phyloP scores from a whole-genome alignment of 495 filamentous ascomycete genomes.

The Pseudoneurospora amorphoporcata region DNA sequence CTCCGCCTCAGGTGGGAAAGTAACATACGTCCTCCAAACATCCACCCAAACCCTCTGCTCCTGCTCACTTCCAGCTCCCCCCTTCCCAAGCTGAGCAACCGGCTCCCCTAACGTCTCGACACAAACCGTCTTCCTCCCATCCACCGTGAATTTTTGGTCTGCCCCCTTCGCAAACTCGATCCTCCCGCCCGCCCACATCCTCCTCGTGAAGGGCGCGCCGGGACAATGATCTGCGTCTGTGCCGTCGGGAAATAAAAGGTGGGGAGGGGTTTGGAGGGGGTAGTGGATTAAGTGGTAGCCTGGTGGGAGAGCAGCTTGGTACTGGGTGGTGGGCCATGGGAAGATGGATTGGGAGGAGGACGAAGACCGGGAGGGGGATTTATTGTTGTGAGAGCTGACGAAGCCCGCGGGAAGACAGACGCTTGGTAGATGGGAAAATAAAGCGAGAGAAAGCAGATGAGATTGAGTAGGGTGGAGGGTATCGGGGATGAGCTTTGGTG shows the following conservation, averaged over 20 bases:
- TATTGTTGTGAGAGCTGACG: not conserved
- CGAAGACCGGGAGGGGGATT: not conserved
- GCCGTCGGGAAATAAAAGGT: constrained; percentile 54
- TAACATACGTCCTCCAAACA: constrained; percentile 24
- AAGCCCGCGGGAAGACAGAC: constrained; percentile 26
- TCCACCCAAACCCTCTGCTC: constrained; percentile 35
- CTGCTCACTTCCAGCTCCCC: not conserved
- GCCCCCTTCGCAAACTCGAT: constrained; percentile 22
- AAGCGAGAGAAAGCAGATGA: constrained; percentile 52
- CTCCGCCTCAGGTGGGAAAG: not conserved
- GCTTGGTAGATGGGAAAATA: constrained; percentile 46
- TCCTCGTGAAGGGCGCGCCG: constrained; percentile 48
- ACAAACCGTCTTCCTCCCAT: constrained; percentile 46
- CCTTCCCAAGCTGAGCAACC: constrained; percentile 33
- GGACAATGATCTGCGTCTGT: constrained; percentile 64
- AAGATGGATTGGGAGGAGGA: not conserved
- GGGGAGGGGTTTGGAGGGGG: constrained; percentile 45
- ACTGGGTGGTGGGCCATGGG: constrained; percentile 15
- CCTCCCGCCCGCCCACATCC: constrained; percentile 74
- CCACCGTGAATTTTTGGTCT: constrained; percentile 23
- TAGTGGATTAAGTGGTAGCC: constrained; percentile 71
- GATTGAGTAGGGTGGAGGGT: constrained; percentile 54
- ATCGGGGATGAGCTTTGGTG: constrained; percentile 49
- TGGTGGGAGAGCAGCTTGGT: constrained; percentile 33
- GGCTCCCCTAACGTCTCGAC: constrained; percentile 47